phyloP scores from a whole-genome alignment of 768 basidiomycete species.

The Russula olivacea region DNA sequence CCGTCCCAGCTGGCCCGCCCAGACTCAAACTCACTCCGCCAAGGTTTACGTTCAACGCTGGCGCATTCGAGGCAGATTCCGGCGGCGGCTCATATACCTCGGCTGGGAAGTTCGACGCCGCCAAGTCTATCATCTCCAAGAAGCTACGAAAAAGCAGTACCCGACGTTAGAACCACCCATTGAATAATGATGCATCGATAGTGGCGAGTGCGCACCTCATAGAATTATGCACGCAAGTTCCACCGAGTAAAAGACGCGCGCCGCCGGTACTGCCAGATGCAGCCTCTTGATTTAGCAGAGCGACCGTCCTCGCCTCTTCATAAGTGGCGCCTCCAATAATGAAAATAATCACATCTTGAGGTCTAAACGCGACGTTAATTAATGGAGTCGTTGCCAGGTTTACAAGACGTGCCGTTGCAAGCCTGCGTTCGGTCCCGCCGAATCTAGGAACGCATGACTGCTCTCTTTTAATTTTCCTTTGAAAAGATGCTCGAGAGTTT shows the following conservation, averaged over 20 bases:
- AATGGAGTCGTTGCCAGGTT: neutral
- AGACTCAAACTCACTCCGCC: constrained; percentile 89
- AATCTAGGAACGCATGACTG: constrained; percentile 84
- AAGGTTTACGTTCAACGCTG: constrained; percentile 84
- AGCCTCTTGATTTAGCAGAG: constrained; percentile 81
- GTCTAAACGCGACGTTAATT: constrained; percentile 41
- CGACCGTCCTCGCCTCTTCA: constrained; percentile 83
- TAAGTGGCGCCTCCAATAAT: constrained; percentile 96
- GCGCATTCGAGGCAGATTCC: constrained; percentile 65
- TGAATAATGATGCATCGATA: neutral
- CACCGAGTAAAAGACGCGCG: constrained; percentile 79
- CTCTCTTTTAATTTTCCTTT: constrained; percentile 82
- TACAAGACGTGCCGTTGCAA: constrained; percentile 56
- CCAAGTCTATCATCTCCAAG: constrained; percentile 80
- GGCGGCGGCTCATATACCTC: constrained; percentile 71
- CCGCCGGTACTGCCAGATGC: constrained; percentile 51
- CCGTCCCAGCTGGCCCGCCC: constrained; percentile 79
- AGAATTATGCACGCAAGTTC: constrained; percentile 94
- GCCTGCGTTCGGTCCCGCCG: constrained; percentile 58
- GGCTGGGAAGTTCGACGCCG: constrained; percentile 54
- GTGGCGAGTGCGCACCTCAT: constrained; percentile 54
- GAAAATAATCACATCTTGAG: constrained; percentile 95
- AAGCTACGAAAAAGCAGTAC: constrained; percentile 46
- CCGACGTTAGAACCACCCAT: neutral
- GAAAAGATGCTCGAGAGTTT: constrained; percentile 85